phyloP scores from a whole-genome alignment of 148 eudicot genomes.

The Camellia japonica region DNA sequence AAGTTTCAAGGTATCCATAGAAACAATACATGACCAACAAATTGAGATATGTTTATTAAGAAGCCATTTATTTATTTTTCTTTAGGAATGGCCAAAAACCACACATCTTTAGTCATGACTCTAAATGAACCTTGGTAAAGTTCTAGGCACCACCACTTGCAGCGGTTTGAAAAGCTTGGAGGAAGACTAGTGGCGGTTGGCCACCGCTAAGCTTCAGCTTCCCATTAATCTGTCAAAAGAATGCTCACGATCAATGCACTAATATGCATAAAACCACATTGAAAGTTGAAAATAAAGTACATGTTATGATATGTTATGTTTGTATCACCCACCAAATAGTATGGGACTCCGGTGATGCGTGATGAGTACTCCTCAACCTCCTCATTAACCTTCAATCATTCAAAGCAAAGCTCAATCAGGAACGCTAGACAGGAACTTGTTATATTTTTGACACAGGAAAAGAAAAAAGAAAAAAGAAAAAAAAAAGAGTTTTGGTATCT shows the following conservation, averaged over 20 bases:
- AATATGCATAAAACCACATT: background rate
- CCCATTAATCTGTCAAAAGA: constrained; percentile 64
- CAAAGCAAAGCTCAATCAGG: constrained; percentile 3
- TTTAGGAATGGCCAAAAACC: too few species aligned
- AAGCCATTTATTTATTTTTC: background rate
- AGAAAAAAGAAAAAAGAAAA: too few species aligned
- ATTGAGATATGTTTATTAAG: background rate
- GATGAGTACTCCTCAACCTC: constrained; percentile 65
- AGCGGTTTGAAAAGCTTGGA: constrained; percentile 59
- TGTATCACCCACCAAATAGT: constrained; percentile 49
- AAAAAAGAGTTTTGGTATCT: background rate
- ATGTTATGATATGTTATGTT: background rate
- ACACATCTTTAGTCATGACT: background rate
- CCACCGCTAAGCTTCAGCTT: constrained; percentile 73
- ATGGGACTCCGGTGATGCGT: constrained; percentile 64
- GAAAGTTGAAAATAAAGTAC: background rate
- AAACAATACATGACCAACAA: background rate
- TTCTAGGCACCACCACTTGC: constrained; percentile 20
- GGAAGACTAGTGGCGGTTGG: constrained; percentile 74
- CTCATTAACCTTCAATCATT: constrained; percentile 58
- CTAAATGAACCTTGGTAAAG: background rate
- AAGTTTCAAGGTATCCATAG: background rate
- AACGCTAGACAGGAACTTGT: background rate
- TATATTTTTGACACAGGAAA: background rate
- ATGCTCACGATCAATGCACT: background rate